Evolutionary conservation across 116 monocot species (phyloP).

Genomic region (Papilionanthe hybrid): DNA sequence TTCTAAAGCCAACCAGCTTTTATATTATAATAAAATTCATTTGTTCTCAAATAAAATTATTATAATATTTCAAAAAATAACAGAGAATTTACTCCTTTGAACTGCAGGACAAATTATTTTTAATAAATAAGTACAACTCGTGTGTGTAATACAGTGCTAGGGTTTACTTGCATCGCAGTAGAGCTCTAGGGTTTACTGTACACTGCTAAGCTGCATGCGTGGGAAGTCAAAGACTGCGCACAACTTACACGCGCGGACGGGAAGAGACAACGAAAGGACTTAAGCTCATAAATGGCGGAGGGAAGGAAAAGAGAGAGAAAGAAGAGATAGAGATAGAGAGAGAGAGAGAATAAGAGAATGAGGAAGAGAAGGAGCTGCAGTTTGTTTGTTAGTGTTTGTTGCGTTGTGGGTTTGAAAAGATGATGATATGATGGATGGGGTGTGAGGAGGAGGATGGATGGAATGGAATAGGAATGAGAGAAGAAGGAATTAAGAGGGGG

Average conservation of each 20-base stretch:
- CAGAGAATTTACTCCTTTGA: too few relatives aligned
- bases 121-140: too few relatives aligned
- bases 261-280: slow-evolving; percentile 10
- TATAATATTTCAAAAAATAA: too few relatives aligned
- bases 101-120: too few relatives aligned
- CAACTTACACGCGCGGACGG: slow-evolving; percentile 5
- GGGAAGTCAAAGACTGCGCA: slow-evolving; percentile 11
- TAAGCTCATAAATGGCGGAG: slow-evolving; percentile 8
- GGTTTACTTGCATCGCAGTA: too few relatives aligned
- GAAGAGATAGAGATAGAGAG: background rate
- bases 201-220: slow-evolving; percentile 6
- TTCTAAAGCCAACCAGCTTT: too few relatives aligned
- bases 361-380: background rate
- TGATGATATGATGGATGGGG: background rate
- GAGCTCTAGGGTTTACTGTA: too few relatives aligned
- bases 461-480: background rate
- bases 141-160: too few relatives aligned
- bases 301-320: background rate
- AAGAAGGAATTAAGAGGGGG: background rate
- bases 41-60: too few relatives aligned
- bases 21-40: too few relatives aligned
- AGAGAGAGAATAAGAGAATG: background rate
- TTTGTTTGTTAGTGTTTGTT: slow-evolving; percentile 3
- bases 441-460: background rate
- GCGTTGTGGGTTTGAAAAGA: background rate